Base-by-base conservation (phyloP, 2,329 filamentous ascomycete genomes). In the Penicillium capsulatum region DNA sequence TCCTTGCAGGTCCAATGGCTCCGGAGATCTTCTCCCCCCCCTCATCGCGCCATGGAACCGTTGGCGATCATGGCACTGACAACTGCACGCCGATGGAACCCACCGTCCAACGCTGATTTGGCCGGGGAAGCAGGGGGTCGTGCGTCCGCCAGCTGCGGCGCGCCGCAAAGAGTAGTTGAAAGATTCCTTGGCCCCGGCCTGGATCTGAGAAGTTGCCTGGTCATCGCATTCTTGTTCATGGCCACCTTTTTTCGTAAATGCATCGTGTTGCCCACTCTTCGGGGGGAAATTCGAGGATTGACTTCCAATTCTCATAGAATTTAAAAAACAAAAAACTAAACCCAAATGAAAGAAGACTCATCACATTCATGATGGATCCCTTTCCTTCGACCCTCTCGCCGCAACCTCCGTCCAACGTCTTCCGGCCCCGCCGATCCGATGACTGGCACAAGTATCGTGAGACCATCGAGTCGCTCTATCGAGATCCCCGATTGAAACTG, bases 391-490 rank as follows among this genome's bases (percentile, higher is more conserved):
- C 44, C 11, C 35, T 38, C 13, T 38, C 37, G 19, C 38, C 37
- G 8, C 42, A 47, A 37, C 46, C 22, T 26, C 45, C 48, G 14
- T 47, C 51, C 13, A 39, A 47, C 32, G 38, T 56, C 36, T 61
- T 64, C 42, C 58, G 59, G 27, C 61, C 61, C 43, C 59, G 60
- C 51, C 53, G 55, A 49, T 63, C 60, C 16, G 61, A 64, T 24
- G 61, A 65, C 40, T 65, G 61, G 61, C 58, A 62, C 30, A 47
- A 61, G 32, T 64, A 61, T 36, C 61, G 61, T 26, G 48, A 61
- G 17, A 54, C 51, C 20, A 65, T 65, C 40, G 59, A 64, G 34
- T 50, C 57, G 26, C 59, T 64, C 37, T 65, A 65, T 37, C 60
- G 59, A 20, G 56, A 58, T 36, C 48, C 63, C 27, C 61, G 64